These are phyloP conservation scores for Ophiorrhiza pumila DNA, from an alignment of 257 asterid species.

Conservation along the genomic window DNA sequence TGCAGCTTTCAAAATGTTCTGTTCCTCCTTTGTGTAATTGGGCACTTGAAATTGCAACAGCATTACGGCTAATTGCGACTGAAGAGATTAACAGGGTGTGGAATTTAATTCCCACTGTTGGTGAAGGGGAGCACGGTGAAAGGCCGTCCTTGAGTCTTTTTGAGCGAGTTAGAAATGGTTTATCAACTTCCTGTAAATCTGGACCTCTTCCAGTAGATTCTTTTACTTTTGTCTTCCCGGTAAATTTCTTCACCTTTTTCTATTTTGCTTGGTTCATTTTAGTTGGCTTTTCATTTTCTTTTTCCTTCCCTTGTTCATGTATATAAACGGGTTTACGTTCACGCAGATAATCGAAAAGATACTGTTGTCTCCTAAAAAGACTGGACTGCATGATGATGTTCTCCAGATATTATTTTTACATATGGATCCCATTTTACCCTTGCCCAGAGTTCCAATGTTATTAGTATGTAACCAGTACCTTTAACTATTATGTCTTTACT, in stretches of 20 bases:
- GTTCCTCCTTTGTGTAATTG: constrained; percentile 87
- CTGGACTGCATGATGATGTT: constrained; percentile 84
- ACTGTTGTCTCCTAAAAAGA: constrained; percentile 78
- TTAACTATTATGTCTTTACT: background rate
- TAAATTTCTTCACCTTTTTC: constrained; percentile 27
- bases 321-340: constrained; percentile 12
- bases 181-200: constrained; percentile 79
- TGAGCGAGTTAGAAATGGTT: constrained; percentile 77
- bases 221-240: constrained; percentile 90
- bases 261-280: background rate
- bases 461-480: constrained; percentile 51
- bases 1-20: constrained; percentile 82
- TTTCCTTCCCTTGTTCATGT: constrained; percentile 5
- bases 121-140: constrained; percentile 52
- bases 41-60: constrained; percentile 96
- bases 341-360: constrained; percentile 82
- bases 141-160: constrained; percentile 66
- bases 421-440: constrained; percentile 88
- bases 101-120: constrained; percentile 65
- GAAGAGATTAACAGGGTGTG: constrained; percentile 57
- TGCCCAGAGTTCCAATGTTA: constrained; percentile 91
- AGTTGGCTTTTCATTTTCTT: constrained; percentile 1
- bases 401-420: constrained; percentile 88
- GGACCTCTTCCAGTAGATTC: constrained; percentile 98
- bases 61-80: constrained; percentile 63